Evolutionary conservation across 108 stramenopile species (phyloP), one percentile per base, ranked within the genome.

Genomic region (Fistulifera pelliculosa): DNA sequence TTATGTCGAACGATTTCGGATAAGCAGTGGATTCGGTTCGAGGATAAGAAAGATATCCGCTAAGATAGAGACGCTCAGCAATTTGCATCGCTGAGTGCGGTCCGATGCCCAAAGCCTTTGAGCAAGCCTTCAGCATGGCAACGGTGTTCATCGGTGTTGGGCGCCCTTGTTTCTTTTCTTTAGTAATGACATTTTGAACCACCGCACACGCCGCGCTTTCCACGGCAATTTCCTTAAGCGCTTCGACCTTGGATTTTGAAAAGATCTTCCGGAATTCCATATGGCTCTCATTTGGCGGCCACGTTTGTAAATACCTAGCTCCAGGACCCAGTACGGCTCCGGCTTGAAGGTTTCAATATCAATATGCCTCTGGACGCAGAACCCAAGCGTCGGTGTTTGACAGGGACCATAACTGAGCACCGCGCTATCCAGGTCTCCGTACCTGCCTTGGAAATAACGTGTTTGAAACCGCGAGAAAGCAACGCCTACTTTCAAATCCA

Each of bases 391-490:
- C 1, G 98, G 98, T 12, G 96, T 95, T 61, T 98, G 93, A 64
- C 98, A 99, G 11, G 98, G 95, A 1, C 98, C 98, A 61, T 96
- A 99, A 16, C 75, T 76, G n/a, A 99, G 58, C 0, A 94, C 79
- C 0, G 84, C 69, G 49, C 83, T 80, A 55, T 91, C 91, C 52
- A 98, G 68, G 69, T 87, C 92, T 18, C 91, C 92, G 52, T 95
- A 96, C 28, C 89, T 63, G 15, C 83, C 83, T 60, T 90, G 94
- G 56, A 98, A 87, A 60, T 79, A 88, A 40, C 87, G 63, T 13
- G 95, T 98, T 71, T 94, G 93, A 57, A 95, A 98, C 27, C 97
- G 75, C 1, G 95, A 96, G 66, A 98, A 98, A 7, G 92, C 94
- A 18, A 94, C 87, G 27, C 95, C 95, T 4, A 99, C 87, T 50